phyloP scores from a whole-genome alignment of 768 basidiomycete genomes.

The Leccinum obscurum region DNA sequence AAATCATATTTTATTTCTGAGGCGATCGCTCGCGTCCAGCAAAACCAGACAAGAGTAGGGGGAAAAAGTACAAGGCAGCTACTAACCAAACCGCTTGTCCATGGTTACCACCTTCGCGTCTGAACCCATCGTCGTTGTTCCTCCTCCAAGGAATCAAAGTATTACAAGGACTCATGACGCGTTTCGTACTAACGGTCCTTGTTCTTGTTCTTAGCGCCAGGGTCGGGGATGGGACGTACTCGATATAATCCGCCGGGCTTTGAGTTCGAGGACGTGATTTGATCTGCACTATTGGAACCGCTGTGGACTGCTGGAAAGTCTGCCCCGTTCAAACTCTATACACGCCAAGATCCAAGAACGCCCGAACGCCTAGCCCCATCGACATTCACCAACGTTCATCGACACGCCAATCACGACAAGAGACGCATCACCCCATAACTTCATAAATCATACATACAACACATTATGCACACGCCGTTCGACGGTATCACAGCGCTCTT shows the following conservation, averaged over 20 bases:
- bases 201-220: not conserved
- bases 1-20: not conserved
- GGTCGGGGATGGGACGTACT: not conserved
- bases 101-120: not conserved
- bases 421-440: not conserved
- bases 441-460: not conserved
- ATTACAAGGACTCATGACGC: not conserved
- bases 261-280: not conserved
- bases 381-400: not conserved
- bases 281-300: not conserved
- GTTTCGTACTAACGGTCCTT: not conserved
- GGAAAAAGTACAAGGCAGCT: not conserved
- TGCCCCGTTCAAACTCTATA: not conserved
- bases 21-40: not conserved
- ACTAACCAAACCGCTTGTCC: not conserved
- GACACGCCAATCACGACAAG: not conserved
- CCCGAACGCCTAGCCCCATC: not conserved
- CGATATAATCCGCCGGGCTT: not conserved
- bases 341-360: not conserved
- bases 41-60: not conserved
- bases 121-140: not conserved
- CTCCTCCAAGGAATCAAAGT: not conserved
- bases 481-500: conserved; percentile 17
- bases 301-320: not conserved
- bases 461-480: not conserved